A percentile compares a stretch with the other conserved stretches of the same genome.
Conservation (phyloP, 345 rosid species). For the Microcos paniculata region DNA sequence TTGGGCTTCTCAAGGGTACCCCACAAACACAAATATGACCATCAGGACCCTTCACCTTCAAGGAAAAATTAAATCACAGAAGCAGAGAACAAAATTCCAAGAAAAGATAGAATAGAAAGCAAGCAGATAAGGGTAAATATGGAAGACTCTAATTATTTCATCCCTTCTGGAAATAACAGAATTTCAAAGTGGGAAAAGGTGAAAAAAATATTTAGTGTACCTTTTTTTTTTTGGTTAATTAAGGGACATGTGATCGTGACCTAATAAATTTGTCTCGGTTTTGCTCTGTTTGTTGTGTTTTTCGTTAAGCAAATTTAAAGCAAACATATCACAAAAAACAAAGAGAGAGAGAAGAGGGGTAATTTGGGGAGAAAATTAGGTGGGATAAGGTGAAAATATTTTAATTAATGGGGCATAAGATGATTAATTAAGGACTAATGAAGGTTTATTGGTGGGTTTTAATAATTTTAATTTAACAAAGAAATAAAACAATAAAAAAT, state of each 20-base stretch:
- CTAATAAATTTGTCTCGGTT: background rate
- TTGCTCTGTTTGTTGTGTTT: conserved; percentile 1
- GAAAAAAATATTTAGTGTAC: background rate
- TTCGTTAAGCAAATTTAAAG: background rate
- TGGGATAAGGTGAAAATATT: background rate
- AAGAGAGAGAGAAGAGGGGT: background rate
- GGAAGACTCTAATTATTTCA: conserved; percentile 19
- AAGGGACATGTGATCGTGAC: background rate
- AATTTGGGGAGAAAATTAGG: background rate
- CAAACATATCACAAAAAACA: too few species aligned
- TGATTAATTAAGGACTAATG: background rate
- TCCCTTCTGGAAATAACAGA: background rate
- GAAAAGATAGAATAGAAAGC: conserved; percentile 13
- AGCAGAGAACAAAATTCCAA: conserved; percentile 2
- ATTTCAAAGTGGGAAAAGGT: background rate
- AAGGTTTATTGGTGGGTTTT: background rate
- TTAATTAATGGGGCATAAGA: background rate
- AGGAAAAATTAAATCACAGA: conserved; percentile 14
- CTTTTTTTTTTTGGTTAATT: background rate
- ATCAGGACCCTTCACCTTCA: conserved; percentile 31
- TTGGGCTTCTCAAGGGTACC: conserved; percentile 20
- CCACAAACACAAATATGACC: conserved; percentile 36
- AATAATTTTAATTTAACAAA: background rate
- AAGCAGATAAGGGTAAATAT: conserved; percentile 38
- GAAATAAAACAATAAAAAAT: background rate